These are phyloP conservation scores for Jasminum sambac DNA, from an alignment of 257 asterid species.

Conservation along the genomic window DNA sequence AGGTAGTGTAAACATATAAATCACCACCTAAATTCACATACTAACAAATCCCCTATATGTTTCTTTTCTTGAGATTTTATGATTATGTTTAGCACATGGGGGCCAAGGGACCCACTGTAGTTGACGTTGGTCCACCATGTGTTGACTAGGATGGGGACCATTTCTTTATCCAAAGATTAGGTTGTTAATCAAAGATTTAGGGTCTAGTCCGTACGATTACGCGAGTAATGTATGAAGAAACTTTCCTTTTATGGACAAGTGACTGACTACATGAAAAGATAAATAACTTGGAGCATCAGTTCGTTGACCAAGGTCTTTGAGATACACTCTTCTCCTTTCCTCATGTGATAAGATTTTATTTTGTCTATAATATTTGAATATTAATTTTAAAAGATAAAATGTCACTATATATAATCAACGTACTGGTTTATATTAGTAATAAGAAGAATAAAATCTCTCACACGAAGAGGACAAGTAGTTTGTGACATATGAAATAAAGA, in stretches of 20 bases:
- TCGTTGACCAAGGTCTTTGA: too few relatives aligned
- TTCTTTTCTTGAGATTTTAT: constrained; percentile 7
- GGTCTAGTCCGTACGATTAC: background rate
- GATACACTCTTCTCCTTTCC: too few relatives aligned
- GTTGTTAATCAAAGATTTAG: background rate
- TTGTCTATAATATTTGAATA: too few relatives aligned
- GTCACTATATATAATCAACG: too few relatives aligned
- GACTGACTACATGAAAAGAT: background rate
- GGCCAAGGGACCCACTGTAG: constrained; percentile 24
- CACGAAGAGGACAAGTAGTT: too few relatives aligned
- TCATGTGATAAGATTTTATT: too few relatives aligned
- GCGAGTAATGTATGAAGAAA: background rate
- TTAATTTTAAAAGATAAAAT: too few relatives aligned
- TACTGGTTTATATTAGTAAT: too few relatives aligned
- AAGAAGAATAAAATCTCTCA: too few relatives aligned
- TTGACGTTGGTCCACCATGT: constrained; percentile 36
- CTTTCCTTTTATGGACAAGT: background rate
- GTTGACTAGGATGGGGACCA: constrained; percentile 38
- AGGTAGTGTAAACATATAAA: background rate
- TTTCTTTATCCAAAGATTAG: background rate
- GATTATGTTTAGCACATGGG: constrained; percentile 40
- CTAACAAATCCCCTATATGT: background rate
- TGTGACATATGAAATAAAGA: too few relatives aligned
- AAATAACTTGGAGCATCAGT: too few relatives aligned
- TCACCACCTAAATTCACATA: background rate